Base-by-base conservation (phyloP, 768 basidiomycete species). In the Calocybe indica region DNA sequence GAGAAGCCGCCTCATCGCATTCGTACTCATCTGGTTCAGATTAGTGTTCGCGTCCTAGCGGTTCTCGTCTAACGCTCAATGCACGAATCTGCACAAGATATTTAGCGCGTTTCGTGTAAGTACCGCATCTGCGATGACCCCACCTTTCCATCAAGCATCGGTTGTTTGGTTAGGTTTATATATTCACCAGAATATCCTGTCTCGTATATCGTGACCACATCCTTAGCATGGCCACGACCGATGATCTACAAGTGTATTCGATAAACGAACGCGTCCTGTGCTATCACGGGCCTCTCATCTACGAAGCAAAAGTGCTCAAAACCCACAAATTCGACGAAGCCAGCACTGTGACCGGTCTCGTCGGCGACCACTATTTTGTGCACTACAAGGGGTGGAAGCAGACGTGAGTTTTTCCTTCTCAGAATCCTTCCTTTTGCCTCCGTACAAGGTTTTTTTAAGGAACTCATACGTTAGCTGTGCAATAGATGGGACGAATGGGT, bases 341-440 rank as follows among this genome's bases (percentile, higher is more conserved):
- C 12, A 82, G 72, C 46, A 78, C 83, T 1, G 72, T 78, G 37
- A 74, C 78, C 5, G 80, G 82, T 5, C 62, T 66, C 7, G 64
- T 77, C 2, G 95, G 94, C 5, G 79, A 82, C 3, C 91, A 95
- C 58, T 97, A 91, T 67, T 85, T 88, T 51, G 94, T 99, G 35
- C 96, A 99, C 65, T 99, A 99, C 75, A 96, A 97, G 66, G 96
- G 96, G 7, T 99, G 96, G 96, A 99, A 97, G 64, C 88, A 92
- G 65, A 94, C 91, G 92, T 94, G 62, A 55, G 80, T 71, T 14
- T 7, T 31, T 29, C 34, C 9, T 50, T 33, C 47, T 38, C 37
- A 11, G 13, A 40, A 37, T 49, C 31, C 46, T n/a, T 22, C 38
- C 7, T 30, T 40, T 40, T 38, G 37, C 52, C 43, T 39, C 37